Base-by-base conservation (phyloP, 2,329 filamentous ascomycete species). In the Lachnellula occidentalis region DNA sequence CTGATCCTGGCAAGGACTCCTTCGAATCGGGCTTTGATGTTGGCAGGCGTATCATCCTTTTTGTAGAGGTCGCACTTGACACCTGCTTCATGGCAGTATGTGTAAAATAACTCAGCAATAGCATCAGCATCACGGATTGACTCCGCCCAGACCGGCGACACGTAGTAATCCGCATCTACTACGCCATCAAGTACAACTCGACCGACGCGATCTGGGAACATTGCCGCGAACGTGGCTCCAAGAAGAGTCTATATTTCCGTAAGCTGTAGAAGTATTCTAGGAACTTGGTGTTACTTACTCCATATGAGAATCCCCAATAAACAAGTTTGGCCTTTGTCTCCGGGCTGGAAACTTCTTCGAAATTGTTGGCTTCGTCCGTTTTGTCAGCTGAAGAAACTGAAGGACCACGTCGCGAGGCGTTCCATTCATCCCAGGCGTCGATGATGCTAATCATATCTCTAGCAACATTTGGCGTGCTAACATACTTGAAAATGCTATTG, bases 221-320 rank as follows among this genome's bases (percentile, higher is more conserved):
- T 71, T 1, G 72, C 69, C 6, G 74, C 74, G 54, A 77, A 76
- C 1, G 71, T 74, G 22, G 72, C 73, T 6, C 74, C 74, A 14
- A 76, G 58, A n/a, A 66, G 45, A 22, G 61, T 64, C 63, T 65
- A 43, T 5, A 39, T 43, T 22, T 19, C 6, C 21, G 14, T 56
- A 21, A 57, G 55, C 31, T 27, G 34, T 34, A 17, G 5, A 9
- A 19, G 22, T 14, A 46, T 15, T 6, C n/a, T 15, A 5, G 34
- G 27, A 17, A 19, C 31, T 7, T 14, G 45, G 27, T 1, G 3
- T 43, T 15, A 61, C 59, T 34, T 57, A 67, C 63, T 8, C 66
- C 74, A 58, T 81, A 81, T 8, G 76, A 79, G 46, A 80, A 73
- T 0, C 78, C 77, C 69, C 76, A 74, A 59, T 78, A 81, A 8